Percentiles rank a stretch among this genome's conserved stretches.
phyloP scores from a whole-genome alignment of 2,329 filamentous ascomycete species.

The Trichophyton benhamiae region DNA sequence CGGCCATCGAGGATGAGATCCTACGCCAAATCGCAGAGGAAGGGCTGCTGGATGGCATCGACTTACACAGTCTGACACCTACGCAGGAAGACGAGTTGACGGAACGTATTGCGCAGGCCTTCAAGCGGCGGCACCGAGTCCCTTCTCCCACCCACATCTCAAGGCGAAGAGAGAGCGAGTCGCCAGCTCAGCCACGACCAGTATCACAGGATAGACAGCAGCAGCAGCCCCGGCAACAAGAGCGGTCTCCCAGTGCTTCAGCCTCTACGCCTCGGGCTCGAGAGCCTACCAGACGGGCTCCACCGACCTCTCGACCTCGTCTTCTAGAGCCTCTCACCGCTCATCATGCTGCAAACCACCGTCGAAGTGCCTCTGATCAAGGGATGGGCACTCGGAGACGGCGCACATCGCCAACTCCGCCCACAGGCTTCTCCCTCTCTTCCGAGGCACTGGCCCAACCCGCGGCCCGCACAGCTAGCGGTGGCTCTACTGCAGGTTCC shows the following conservation, averaged over 20 bases:
- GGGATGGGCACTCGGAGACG: constrained; percentile 21
- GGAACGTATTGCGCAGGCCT: constrained; percentile 79
- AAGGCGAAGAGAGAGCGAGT: background rate
- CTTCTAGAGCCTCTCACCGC: constrained; percentile 22
- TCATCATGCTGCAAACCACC: constrained; percentile 19
- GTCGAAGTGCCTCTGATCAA: constrained; percentile 27
- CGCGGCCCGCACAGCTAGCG: background rate
- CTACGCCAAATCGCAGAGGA: constrained; percentile 80
- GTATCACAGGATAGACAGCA: background rate
- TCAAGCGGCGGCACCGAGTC: constrained; percentile 54
- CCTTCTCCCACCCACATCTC: constrained; percentile 6
- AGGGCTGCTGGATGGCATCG: constrained; percentile 74
- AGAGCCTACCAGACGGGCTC: constrained; percentile 10
- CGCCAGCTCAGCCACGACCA: background rate
- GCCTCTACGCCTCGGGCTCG: background rate
- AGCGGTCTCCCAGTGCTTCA: background rate
- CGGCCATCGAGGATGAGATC: constrained; percentile 73
- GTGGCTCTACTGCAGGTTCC: background rate
- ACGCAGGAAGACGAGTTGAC: constrained; percentile 80
- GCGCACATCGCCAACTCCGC: constrained; percentile 21
- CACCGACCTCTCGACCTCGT: constrained; percentile 22
- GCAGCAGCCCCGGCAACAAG: background rate
- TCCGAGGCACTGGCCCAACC: constrained; percentile 3
- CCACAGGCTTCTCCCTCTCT: background rate
- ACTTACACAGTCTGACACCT: constrained; percentile 74